Conservation (phyloP, 805 yeast species). For the Wickerhamomyces sydowiorum region DNA sequence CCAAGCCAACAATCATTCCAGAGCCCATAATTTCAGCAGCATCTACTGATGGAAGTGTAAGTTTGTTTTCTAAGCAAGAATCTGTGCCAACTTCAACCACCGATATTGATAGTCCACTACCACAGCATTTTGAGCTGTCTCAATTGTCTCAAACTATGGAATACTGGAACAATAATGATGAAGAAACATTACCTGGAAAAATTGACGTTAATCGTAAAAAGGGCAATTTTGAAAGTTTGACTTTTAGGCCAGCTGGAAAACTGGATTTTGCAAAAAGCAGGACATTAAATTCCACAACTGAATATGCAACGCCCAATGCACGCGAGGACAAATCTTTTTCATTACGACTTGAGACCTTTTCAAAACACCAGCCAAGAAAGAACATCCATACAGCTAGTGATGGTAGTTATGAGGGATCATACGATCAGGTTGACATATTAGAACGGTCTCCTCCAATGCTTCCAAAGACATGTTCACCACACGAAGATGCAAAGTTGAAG, state of each 20-base stretch:
- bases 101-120: not conserved
- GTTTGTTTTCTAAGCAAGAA: not conserved
- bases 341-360: not conserved
- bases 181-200: too few species aligned
- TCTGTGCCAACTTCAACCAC: not conserved
- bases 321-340: conserved; percentile 1
- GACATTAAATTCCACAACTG: conserved; percentile 1
- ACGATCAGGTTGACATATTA: conserved; percentile 19
- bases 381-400: conserved; percentile 1
- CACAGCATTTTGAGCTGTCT: too few species aligned
- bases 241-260: conserved; percentile 3
- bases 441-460: conserved; percentile 16
- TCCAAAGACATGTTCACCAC: conserved; percentile 4
- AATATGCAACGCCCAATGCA: conserved; percentile 2
- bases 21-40: not conserved
- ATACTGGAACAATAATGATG: too few species aligned
- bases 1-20: not conserved
- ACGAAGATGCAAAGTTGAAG: too few species aligned
- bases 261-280: conserved; percentile 1
- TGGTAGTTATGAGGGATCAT: conserved; percentile 13
- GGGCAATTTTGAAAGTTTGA: too few species aligned
- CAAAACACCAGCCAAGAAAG: too few species aligned
- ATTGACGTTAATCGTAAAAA: too few species aligned
- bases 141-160: too few species aligned
- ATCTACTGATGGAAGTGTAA: too few species aligned